These are phyloP conservation scores for Alloteropsis semialata DNA, from an alignment of 176 grass and related monocot genomes.

Conservation along the genomic window DNA sequence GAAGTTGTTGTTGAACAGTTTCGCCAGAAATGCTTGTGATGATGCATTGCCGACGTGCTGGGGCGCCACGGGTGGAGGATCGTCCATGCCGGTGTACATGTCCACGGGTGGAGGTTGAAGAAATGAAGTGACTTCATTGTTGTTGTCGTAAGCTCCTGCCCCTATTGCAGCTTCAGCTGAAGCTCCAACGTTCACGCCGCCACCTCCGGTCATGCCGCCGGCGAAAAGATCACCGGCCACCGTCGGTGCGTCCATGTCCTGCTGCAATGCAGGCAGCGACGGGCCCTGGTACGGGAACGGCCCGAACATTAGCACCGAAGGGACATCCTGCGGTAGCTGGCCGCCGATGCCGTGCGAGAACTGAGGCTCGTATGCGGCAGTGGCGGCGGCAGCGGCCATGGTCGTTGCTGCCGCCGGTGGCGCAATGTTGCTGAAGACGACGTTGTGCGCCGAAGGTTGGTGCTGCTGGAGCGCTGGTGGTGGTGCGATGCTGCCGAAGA, in stretches of 20 bases:
- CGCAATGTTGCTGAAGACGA: not conserved
- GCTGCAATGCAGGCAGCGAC: not conserved
- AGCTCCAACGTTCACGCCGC: not conserved
- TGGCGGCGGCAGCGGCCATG: too few relatives aligned
- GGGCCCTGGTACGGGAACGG: constrained; percentile 10
- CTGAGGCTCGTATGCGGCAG: too few relatives aligned
- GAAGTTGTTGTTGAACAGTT: not conserved
- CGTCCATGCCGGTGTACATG: too few relatives aligned
- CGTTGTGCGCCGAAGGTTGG: too few relatives aligned
- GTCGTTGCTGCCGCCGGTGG: not conserved
- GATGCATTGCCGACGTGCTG: too few relatives aligned
- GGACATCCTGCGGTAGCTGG: not conserved
- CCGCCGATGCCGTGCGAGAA: too few relatives aligned
- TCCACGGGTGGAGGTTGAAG: not conserved
- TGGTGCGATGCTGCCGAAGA: not conserved
- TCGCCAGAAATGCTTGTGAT: not conserved
- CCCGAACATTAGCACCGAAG: not conserved
- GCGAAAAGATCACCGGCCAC: not conserved
- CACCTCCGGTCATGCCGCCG: not conserved
- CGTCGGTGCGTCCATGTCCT: not conserved
- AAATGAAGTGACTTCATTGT: not conserved
- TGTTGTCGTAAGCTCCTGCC: not conserved
- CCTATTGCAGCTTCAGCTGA: not conserved
- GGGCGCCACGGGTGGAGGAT: not conserved
- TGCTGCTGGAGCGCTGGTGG: too few relatives aligned